Base-by-base conservation (phyloP, 202 grass and related monocot species). In the Saccharum hybrid region DNA sequence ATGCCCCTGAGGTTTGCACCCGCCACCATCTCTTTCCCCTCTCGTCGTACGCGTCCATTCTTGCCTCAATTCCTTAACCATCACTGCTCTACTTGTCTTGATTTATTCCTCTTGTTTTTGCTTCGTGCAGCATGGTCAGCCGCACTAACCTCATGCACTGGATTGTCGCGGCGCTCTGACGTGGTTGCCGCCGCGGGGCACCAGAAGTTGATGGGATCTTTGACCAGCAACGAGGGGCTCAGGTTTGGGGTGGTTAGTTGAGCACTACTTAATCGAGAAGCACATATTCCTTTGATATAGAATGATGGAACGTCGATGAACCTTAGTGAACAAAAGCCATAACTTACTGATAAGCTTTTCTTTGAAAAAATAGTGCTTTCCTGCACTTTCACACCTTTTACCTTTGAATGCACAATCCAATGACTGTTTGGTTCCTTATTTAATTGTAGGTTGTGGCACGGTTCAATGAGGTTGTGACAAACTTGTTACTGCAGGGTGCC, bases 381-480 rank as follows among this genome's bases (percentile, higher is more conserved):
- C 40, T 81, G 38, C 57, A 77, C 28, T 9, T 81, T 22, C 8
- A 66, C 10, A 18, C 41, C 13, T 43, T 72, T 66, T 61, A 7
- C 19, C 62, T 76, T 42, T 36, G 7, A 56, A 23, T 61, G 36
- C 21, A n/a, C 36, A 21, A 70, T 43, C 37, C 8, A 0, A 3
- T 71, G 59, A 81, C 34, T 67, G 5, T 11, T 6, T 86, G 18
- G 34, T 42, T 39, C 7, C 51, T 60, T 60, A 51, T 74, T 41
- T 46, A 52, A 13, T 31, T 89, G 72, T 91, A 99, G 96, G 93
- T 99, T 36, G 93, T 96, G 56, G 91, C 96, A 26, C 93, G 93
- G 79, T 99, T 99, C 79, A 99, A 99, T 60, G 96, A 92, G 77
- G 71, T 99, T 77, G 93, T 96, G 41, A 99, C 96, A 28, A 94